Conservation (phyloP, 768 basidiomycete species). For the Kwoniella newhampshirensis region DNA sequence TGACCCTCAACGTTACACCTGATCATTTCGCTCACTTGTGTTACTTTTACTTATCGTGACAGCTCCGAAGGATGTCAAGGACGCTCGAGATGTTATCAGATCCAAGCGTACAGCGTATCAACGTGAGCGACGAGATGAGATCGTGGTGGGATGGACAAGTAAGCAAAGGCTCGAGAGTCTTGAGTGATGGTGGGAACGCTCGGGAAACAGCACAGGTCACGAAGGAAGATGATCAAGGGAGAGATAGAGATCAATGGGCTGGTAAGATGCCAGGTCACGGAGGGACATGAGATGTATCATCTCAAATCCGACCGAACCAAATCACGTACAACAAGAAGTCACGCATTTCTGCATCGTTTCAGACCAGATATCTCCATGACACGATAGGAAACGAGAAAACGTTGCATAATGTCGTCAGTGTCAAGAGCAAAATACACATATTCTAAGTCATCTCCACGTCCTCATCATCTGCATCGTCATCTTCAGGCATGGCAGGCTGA, state of each 20-base stretch:
- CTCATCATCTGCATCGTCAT: conserved; percentile 65
- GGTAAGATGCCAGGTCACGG: conserved; percentile 37
- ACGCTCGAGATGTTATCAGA: conserved; percentile 49
- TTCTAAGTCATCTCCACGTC: conserved; percentile 58
- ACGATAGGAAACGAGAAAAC: not conserved
- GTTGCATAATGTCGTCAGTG: conserved; percentile 1
- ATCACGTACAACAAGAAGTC: no score
- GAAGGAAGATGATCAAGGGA: conserved; percentile 13
- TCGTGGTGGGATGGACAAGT: conserved; percentile 45
- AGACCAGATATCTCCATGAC: no score
- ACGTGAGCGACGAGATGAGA: conserved; percentile 39
- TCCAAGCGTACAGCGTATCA: conserved; percentile 34
- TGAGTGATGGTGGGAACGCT: not conserved
- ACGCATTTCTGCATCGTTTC: no score
- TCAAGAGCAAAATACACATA: not conserved
- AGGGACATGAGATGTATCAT: conserved; percentile 32
- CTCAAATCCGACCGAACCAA: no score
- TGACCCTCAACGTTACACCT: no score
- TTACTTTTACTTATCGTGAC: not conserved
- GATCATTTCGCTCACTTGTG: not conserved
- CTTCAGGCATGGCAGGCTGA: conserved; percentile 61
- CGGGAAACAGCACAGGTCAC: conserved; percentile 2
- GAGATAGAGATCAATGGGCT: conserved; percentile 35
- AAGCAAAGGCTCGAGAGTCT: not conserved
- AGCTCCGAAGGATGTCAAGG: conserved; percentile 49